Percentiles rank a stretch among this genome's conserved stretches.
These are phyloP conservation scores for Pascua sp. DNA, from an alignment of 1,284 basidiomycete genomes.

Conservation along the genomic window DNA sequence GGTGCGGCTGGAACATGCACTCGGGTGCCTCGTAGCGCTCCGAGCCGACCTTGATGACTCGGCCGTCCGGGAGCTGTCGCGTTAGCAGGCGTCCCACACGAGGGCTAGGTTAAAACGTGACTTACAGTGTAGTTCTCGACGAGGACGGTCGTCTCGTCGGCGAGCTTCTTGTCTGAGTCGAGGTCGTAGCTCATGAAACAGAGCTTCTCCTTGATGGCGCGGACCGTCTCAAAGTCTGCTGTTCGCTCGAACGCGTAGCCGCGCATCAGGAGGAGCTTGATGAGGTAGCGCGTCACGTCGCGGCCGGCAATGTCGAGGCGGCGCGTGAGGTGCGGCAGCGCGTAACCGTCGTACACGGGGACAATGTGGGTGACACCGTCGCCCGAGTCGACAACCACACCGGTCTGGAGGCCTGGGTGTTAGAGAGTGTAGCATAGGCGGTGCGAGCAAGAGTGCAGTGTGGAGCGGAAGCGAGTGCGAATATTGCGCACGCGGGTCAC, in stretches of 20 bases:
- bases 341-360: constrained; percentile 95
- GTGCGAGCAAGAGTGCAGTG: no score
- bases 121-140: constrained; percentile 92
- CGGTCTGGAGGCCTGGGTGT: constrained; percentile 81
- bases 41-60: constrained; percentile 93
- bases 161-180: constrained; percentile 85
- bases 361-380: constrained; percentile 99
- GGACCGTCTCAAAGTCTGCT: constrained; percentile 97
- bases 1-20: constrained; percentile 99
- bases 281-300: constrained; percentile 96
- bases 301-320: constrained; percentile 95
- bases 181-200: constrained; percentile 98
- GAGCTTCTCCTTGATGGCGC: constrained; percentile 97
- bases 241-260: constrained; percentile 99
- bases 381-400: constrained; percentile 97
- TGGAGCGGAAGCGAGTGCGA: no score
- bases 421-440: neutral
- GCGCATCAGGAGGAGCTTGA: constrained; percentile 96
- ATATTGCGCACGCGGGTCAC: no score
- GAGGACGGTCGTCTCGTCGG: constrained; percentile 94
- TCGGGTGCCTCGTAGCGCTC: constrained; percentile 99
- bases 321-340: constrained; percentile 88
- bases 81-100: neutral
- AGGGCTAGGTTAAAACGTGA: neutral
- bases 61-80: constrained; percentile 84